These are phyloP conservation scores for Austropuccinia psidii DNA, from an alignment of 1,284 basidiomycete genomes.

Conservation along the genomic window DNA sequence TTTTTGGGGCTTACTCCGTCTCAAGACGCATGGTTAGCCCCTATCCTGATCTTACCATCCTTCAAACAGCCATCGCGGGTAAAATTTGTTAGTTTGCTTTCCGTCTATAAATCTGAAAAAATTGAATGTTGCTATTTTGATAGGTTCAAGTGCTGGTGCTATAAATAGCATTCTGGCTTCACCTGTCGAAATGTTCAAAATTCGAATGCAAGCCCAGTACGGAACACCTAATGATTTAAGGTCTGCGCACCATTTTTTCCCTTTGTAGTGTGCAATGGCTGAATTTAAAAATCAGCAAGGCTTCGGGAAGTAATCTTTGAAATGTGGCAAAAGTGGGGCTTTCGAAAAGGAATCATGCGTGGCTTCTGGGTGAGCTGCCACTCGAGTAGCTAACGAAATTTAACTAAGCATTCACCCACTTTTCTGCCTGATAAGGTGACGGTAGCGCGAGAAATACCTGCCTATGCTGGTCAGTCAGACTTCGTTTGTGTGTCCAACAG, in stretches of 20 bases:
- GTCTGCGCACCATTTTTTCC: neutral
- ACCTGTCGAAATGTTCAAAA: constrained; percentile 61
- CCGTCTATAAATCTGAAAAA: neutral
- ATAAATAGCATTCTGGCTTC: constrained; percentile 78
- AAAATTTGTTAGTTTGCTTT: neutral
- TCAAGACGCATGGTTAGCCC: constrained; percentile 78
- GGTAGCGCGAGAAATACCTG: constrained; percentile 81
- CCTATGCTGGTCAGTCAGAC: constrained; percentile 62
- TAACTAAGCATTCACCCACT: neutral
- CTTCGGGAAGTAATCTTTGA: constrained; percentile 58
- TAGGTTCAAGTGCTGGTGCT: constrained; percentile 70
- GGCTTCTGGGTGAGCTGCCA: constrained; percentile 73
- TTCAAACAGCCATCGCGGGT: constrained; percentile 74
- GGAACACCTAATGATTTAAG: constrained; percentile 48
- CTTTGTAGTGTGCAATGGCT: neutral
- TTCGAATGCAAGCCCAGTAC: constrained; percentile 95
- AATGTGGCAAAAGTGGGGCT: constrained; percentile 77
- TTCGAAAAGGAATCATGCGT: constrained; percentile 80
- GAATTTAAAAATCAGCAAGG: neutral
- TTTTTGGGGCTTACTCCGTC: constrained; percentile 80
- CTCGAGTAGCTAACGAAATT: constrained; percentile 4
- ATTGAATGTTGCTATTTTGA: neutral
- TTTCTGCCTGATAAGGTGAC: constrained; percentile 62
- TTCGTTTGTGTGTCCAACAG: neutral
- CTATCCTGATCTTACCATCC: constrained; percentile 68